These are phyloP conservation scores for Diplocarpon mali DNA, from an alignment of 2,329 filamentous ascomycete genomes.

Conservation along the genomic window DNA sequence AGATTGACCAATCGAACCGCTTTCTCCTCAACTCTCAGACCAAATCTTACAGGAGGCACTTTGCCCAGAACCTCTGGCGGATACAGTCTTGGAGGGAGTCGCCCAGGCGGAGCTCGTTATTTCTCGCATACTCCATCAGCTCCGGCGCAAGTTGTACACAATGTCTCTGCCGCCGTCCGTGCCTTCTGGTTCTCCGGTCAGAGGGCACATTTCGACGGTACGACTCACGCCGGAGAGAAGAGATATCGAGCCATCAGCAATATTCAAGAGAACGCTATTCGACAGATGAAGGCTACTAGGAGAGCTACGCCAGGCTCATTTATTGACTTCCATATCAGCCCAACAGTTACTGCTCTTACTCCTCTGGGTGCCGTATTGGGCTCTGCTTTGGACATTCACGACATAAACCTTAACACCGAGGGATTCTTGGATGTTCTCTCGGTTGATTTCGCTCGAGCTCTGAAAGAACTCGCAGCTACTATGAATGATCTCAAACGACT, in stretches of 20 bases:
- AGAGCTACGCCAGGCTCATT: constrained; percentile 59
- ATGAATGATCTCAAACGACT: constrained; percentile 74
- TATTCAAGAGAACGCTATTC: constrained; percentile 61
- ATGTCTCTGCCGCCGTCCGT: constrained; percentile 86
- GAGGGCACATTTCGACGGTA: constrained; percentile 76
- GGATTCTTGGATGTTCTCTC: constrained; percentile 78
- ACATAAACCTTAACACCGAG: constrained; percentile 63
- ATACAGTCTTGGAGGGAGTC: constrained; percentile 65
- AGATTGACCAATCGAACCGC: constrained; percentile 66
- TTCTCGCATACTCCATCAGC: constrained; percentile 82
- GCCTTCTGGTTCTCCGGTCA: constrained; percentile 89
- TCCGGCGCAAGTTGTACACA: constrained; percentile 84
- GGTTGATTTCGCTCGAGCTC: constrained; percentile 73
- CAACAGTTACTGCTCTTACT: constrained; percentile 80
- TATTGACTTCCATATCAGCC: constrained; percentile 80
- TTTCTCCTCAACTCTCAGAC: constrained; percentile 79
- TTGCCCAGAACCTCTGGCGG: constrained; percentile 78
- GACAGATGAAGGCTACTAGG: constrained; percentile 51
- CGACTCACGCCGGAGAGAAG: constrained; percentile 62
- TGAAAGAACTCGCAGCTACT: constrained; percentile 72
- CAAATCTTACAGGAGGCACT: constrained; percentile 82
- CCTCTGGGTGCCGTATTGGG: constrained; percentile 46
- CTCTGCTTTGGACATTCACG: constrained; percentile 31
- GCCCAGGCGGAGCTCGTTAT: constrained; percentile 63
- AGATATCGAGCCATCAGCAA: constrained; percentile 67